Conservation (phyloP, 306 rosid species). For the Prosopis cineraria region DNA sequence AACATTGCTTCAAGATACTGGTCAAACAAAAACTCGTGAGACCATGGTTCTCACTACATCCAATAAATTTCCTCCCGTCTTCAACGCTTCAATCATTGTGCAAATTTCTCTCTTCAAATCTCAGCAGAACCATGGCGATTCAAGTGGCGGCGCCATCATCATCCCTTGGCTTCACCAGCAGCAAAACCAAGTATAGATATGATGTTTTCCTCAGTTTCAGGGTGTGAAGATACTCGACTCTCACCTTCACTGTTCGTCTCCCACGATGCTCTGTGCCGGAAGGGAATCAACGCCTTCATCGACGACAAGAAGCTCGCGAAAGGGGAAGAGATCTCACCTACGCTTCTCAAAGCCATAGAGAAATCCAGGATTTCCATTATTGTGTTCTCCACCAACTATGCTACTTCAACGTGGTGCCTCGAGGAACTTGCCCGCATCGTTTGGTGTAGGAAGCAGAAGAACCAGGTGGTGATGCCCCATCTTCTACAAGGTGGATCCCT, state of each 20-base stretch:
- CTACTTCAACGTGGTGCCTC: background rate
- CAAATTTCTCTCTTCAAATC: too few species aligned
- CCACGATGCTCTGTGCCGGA: background rate
- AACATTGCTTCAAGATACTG: too few species aligned
- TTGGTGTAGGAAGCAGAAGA: background rate
- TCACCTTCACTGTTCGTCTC: background rate
- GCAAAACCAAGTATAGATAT: background rate
- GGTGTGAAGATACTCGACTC: background rate
- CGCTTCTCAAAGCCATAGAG: background rate
- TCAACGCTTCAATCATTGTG: too few species aligned
- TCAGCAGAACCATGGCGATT: background rate
- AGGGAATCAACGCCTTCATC: background rate
- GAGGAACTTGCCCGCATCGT: background rate
- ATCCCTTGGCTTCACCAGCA: background rate
- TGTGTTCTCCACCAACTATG: background rate
- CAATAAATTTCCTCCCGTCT: too few species aligned
- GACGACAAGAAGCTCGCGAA: background rate
- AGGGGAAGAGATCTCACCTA: background rate
- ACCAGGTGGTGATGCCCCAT: background rate
- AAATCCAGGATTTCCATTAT: background rate
- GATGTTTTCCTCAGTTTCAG: background rate
- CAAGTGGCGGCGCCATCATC: background rate
- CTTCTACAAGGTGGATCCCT: background rate
- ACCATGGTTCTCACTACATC: too few species aligned
- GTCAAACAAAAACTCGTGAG: too few species aligned